phyloP scores from a whole-genome alignment of 805 yeast species.

The Teunomyces lycoperdinae region DNA sequence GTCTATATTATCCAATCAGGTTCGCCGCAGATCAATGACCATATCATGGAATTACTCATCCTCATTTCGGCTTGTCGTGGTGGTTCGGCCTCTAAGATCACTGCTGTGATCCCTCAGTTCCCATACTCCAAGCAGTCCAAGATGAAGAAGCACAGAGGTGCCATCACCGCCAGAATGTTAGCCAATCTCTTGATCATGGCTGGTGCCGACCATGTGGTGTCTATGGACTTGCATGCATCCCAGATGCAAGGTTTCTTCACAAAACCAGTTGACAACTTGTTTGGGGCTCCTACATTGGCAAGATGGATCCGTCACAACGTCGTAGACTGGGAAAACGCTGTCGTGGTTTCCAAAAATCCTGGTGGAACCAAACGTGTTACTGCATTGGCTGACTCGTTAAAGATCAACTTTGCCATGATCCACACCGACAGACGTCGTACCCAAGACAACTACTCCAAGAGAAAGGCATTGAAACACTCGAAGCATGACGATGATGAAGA shows the following conservation, averaged over 20 bases:
- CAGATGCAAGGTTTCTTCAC: slow-evolving; percentile 99
- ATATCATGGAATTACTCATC: slow-evolving; percentile 92
- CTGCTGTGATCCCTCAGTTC: slow-evolving; percentile 95
- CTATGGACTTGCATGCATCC: slow-evolving; percentile 94
- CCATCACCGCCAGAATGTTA: slow-evolving; percentile 96
- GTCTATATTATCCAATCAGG: slow-evolving; percentile 91
- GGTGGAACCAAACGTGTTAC: slow-evolving; percentile 99
- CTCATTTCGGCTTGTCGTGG: slow-evolving; percentile 94
- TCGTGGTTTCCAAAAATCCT: slow-evolving; percentile 97
- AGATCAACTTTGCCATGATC: slow-evolving; percentile 97
- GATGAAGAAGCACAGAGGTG: slow-evolving; percentile 99
- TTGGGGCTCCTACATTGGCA: slow-evolving; percentile 95
- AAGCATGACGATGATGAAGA: slow-evolving; percentile 52
- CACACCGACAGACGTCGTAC: slow-evolving; percentile 96
- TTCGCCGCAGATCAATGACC: slow-evolving; percentile 84
- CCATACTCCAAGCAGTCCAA: slow-evolving; percentile 97
- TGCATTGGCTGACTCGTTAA: slow-evolving; percentile 92
- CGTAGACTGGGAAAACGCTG: slow-evolving; percentile 81
- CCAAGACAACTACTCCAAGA: slow-evolving; percentile 52
- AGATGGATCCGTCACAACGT: slow-evolving; percentile 93
- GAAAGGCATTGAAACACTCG: slow-evolving; percentile 41
- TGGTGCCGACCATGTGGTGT: slow-evolving; percentile 97
- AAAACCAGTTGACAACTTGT: slow-evolving; percentile 94
- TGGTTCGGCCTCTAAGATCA: slow-evolving; percentile 96
- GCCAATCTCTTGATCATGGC: slow-evolving; percentile 96